A percentile compares a stretch with the other conserved stretches of the same genome.
These are phyloP conservation scores for Neonectria magnoliae DNA, from an alignment of 2,329 filamentous ascomycete genomes.

Conservation along the genomic window DNA sequence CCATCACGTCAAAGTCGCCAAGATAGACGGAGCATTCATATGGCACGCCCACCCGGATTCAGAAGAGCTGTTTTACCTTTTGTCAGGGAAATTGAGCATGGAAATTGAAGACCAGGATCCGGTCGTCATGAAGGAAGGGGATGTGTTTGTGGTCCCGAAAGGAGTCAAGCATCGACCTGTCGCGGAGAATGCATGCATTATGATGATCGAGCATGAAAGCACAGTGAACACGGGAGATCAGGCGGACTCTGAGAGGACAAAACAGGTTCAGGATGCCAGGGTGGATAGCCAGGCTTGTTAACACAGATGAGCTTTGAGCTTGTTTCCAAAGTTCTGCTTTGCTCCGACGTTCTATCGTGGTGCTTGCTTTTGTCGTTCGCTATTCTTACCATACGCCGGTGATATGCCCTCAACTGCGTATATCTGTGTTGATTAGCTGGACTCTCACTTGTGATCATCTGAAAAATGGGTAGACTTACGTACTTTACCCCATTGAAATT, in stretches of 20 bases:
- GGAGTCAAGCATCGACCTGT: slow-evolving; percentile 51
- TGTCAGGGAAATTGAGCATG: slow-evolving; percentile 48
- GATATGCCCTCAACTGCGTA: no score
- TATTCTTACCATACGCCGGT: no score
- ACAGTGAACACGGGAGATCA: slow-evolving; percentile 46
- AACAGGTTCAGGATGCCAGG: slow-evolving; percentile 29
- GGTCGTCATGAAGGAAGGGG: slow-evolving; percentile 44
- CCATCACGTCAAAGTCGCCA: slow-evolving; percentile 54
- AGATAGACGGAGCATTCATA: slow-evolving; percentile 52
- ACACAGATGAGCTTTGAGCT: neutral
- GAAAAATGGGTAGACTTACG: no score
- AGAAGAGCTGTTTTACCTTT: slow-evolving; percentile 54
- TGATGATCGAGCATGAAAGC: slow-evolving; percentile 51
- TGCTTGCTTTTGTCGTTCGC: no score
- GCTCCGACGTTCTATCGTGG: no score
- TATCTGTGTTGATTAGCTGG: no score
- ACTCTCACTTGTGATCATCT: no score
- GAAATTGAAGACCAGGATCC: slow-evolving; percentile 46
- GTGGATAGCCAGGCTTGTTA: neutral
- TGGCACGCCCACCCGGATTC: slow-evolving; percentile 54
- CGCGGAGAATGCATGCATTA: slow-evolving; percentile 47
- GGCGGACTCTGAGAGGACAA: slow-evolving; percentile 36
- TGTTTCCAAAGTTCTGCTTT: no score
- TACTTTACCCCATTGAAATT: neutral
- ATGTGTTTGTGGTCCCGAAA: slow-evolving; percentile 49